Conservation (phyloP, 768 basidiomycete genomes). For the Auricularia auricula-judae region DNA sequence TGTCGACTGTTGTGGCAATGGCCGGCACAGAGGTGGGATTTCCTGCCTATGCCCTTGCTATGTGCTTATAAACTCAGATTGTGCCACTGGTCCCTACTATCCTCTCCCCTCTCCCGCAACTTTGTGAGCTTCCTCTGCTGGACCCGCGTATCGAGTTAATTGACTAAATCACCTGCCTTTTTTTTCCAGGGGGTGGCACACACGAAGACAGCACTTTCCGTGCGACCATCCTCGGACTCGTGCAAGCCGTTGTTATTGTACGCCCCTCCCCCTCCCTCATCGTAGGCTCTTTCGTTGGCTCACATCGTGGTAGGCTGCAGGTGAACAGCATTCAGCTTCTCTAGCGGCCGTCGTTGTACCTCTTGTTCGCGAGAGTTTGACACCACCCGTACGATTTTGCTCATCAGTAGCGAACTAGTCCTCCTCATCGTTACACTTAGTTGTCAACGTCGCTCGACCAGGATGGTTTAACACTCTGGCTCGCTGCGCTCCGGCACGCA, state of each 20-base stretch:
- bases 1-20: slow-evolving; percentile 59
- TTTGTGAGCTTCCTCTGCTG: slow-evolving; percentile 42
- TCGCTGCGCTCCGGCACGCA: slow-evolving; percentile 55
- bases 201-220: slow-evolving; percentile 66
- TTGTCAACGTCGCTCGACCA: slow-evolving; percentile 54
- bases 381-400: slow-evolving; percentile 35
- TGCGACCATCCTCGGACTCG: slow-evolving; percentile 52
- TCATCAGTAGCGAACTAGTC: slow-evolving; percentile 4
- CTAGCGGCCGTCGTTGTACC: slow-evolving; percentile 48
- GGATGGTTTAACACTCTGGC: slow-evolving; percentile 71
- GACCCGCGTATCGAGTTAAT: slow-evolving; percentile 1
- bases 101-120: slow-evolving; percentile 48
- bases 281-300: not conserved
- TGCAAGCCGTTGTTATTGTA: slow-evolving; percentile 63
- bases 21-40: slow-evolving; percentile 22
- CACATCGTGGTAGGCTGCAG: slow-evolving; percentile 40
- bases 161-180: not conserved
- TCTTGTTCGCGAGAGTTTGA: slow-evolving; percentile 53
- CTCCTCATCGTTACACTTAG: slow-evolving; percentile 8
- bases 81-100: slow-evolving; percentile 53
- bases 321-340: slow-evolving; percentile 40
- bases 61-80: slow-evolving; percentile 35
- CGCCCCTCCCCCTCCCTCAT: slow-evolving; percentile 5
- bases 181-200: slow-evolving; percentile 50
- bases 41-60: not conserved